Percentiles rank a stretch among this genome's conserved stretches.
Evolutionary conservation across 306 rosid species (phyloP).

Genomic region (Abrus pulchellus): DNA sequence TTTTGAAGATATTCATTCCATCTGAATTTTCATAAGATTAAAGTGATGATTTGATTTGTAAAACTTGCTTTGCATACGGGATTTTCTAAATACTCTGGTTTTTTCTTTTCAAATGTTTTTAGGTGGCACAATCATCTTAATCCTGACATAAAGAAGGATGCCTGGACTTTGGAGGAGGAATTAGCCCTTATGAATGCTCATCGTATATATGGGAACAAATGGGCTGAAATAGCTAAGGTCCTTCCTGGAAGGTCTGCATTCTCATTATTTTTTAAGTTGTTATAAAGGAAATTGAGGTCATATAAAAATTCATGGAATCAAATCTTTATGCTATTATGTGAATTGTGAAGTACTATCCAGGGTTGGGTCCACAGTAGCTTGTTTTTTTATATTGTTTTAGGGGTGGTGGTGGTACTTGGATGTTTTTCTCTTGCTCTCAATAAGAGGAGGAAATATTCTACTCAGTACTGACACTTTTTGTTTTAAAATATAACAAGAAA

Average conservation of each 20-base stretch:
- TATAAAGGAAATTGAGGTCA: slow-evolving; percentile 40
- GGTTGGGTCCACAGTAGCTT: neutral
- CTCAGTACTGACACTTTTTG: neutral
- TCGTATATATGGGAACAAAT: slow-evolving; percentile 83
- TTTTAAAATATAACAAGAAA: slow-evolving; percentile 9
- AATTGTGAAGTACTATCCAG: slow-evolving; percentile 20
- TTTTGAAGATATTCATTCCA: slow-evolving; percentile 23
- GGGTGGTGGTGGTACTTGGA: slow-evolving; percentile 27
- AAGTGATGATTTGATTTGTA: slow-evolving; percentile 19
- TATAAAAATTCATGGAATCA: slow-evolving; percentile 33
- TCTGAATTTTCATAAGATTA: slow-evolving; percentile 3
- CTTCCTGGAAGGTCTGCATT: slow-evolving; percentile 88
- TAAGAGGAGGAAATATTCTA: slow-evolving; percentile 26
- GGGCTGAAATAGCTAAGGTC: slow-evolving; percentile 98
- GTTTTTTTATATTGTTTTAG: neutral
- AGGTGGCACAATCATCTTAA: slow-evolving; percentile 99
- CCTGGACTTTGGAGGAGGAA: slow-evolving; percentile 96
- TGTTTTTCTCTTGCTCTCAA: slow-evolving; percentile 16
- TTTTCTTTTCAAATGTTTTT: slow-evolving; percentile 47
- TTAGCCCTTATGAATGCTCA: slow-evolving; percentile 90
- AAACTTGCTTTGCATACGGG: slow-evolving; percentile 27
- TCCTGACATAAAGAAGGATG: slow-evolving; percentile 93
- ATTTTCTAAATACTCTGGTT: slow-evolving; percentile 15
- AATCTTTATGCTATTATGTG: slow-evolving; percentile 12
- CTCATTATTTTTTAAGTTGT: slow-evolving; percentile 35